These are phyloP conservation scores for Ceratopteris richardii DNA, from an alignment of 75 land plant species.

Conservation along the genomic window DNA sequence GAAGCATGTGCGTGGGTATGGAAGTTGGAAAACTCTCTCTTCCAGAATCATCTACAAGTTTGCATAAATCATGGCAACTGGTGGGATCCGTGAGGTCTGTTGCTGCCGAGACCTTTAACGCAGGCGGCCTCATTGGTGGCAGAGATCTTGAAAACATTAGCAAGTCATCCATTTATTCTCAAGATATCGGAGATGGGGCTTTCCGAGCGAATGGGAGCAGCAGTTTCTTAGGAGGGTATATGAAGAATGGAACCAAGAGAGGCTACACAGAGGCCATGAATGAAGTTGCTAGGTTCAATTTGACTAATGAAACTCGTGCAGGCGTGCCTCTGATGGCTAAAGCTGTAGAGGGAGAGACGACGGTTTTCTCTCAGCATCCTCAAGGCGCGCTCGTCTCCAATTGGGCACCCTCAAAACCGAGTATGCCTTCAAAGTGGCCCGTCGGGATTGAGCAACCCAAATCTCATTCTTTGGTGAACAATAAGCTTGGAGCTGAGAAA, in stretches of 20 bases:
- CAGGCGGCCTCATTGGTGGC: too few species aligned
- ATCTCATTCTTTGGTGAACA: neutral
- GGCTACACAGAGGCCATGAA: conserved; percentile 3
- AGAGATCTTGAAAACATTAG: too few species aligned
- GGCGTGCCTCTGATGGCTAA: neutral
- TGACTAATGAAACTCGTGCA: neutral
- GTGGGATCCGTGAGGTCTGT: too few species aligned
- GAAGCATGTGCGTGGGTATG: too few species aligned
- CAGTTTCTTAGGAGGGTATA: too few species aligned
- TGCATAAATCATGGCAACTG: too few species aligned
- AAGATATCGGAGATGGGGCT: too few species aligned
- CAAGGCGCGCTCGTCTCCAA: neutral
- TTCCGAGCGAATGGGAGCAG: too few species aligned
- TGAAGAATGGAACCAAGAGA: conserved; percentile 1
- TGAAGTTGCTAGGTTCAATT: neutral
- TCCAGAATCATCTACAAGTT: too few species aligned
- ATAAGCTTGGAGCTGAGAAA: neutral
- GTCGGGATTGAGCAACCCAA: neutral
- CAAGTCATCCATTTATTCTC: too few species aligned
- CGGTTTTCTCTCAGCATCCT: neutral
- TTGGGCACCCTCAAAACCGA: neutral
- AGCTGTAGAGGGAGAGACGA: neutral
- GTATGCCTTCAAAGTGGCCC: neutral
- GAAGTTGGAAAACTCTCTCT: too few species aligned
- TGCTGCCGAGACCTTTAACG: too few species aligned